phyloP scores from a whole-genome alignment of 2,329 filamentous ascomycete species.

The Magnaporthiopsis incrustans region DNA sequence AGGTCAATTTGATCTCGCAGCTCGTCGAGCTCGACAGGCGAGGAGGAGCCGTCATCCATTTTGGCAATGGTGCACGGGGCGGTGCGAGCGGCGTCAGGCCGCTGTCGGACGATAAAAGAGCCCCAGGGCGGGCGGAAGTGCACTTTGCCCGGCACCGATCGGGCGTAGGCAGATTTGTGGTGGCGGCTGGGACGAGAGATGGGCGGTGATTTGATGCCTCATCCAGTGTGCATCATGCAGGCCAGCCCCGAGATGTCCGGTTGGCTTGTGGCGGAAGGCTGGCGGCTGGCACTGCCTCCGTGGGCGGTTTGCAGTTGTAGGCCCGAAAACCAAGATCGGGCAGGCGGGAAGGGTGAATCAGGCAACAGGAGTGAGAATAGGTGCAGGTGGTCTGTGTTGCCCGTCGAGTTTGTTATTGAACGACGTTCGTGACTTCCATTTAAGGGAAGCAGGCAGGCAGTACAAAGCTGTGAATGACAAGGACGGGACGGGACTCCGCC shows the following conservation, averaged over 20 bases:
- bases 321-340: background rate
- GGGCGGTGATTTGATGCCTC: background rate
- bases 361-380: background rate
- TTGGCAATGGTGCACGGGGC: background rate
- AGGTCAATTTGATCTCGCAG: slow-evolving; percentile 34
- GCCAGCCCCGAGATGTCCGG: background rate
- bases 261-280: background rate
- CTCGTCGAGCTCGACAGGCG: slow-evolving; percentile 15
- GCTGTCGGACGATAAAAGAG: too few relatives aligned
- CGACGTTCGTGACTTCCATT: background rate
- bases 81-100: background rate
- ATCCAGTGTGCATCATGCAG: background rate
- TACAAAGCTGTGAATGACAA: background rate
- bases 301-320: background rate
- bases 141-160: background rate
- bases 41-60: background rate
- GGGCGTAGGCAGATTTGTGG: background rate
- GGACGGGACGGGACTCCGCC: background rate
- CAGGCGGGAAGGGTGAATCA: background rate
- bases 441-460: background rate
- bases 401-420: background rate
- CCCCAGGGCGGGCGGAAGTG: background rate
- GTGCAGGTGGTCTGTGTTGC: background rate
- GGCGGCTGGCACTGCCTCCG: background rate
- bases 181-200: background rate